Conservation (phyloP, 129 eudicot species). For the Arctium minus region DNA sequence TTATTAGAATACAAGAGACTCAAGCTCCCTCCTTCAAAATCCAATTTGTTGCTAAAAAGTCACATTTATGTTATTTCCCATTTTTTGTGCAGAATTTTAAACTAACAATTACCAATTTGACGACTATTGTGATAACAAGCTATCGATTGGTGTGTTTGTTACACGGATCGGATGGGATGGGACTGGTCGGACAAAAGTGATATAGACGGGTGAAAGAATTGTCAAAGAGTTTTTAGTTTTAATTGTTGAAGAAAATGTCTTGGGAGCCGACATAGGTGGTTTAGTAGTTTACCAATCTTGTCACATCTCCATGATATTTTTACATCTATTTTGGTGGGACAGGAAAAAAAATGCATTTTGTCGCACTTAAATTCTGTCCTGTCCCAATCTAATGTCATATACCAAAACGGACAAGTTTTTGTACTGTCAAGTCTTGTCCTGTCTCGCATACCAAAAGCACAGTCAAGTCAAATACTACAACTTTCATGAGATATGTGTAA, state of each 20-base stretch:
- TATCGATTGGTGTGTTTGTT: not conserved
- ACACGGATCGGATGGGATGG: too few relatives aligned
- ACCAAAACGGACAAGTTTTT: too few relatives aligned
- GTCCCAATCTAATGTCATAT: too few relatives aligned
- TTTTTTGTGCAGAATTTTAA: too few relatives aligned
- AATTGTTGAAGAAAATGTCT: too few relatives aligned
- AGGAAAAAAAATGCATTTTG: too few relatives aligned
- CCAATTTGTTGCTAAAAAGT: not conserved
- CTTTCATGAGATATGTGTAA: not conserved
- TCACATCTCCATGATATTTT: not conserved
- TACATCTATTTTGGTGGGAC: not conserved
- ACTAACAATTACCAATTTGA: not conserved
- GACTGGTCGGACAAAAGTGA: not conserved
- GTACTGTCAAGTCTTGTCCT: too few relatives aligned
- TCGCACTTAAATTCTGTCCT: too few relatives aligned
- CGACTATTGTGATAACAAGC: not conserved
- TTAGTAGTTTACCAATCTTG: not conserved
- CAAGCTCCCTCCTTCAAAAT: not conserved
- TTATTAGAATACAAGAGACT: not conserved
- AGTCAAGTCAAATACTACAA: not conserved
- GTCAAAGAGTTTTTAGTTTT: too few relatives aligned
- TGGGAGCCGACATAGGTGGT: not conserved
- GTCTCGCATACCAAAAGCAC: too few relatives aligned
- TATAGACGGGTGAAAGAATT: too few relatives aligned
- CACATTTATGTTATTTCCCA: not conserved